Base-by-base conservation (phyloP, 768 basidiomycete genomes). In the Lentinula boryana region DNA sequence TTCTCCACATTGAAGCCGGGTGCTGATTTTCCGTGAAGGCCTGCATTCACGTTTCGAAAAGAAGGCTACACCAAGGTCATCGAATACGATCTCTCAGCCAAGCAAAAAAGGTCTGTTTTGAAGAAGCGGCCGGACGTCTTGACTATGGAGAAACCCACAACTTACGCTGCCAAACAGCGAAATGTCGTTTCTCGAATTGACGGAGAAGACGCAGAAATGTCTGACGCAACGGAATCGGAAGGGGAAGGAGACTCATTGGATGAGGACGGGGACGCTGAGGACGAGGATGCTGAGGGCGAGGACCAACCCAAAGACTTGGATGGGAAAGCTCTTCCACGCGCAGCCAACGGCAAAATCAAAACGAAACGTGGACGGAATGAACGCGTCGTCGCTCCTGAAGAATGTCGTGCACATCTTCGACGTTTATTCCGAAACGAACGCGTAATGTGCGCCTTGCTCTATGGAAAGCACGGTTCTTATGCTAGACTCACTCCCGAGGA, bases 41-140 rank as follows among this genome's bases (percentile, higher is more conserved):
- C 81, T 65, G 86, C 83, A 2, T 95, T 92, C 70, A 93, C 94
- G 0, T 93, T 91, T 74, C 88, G 95, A 57, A 98, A 93, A 72
- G 97, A 99, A 69, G 93, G 92, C 0, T 81, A 91, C 72, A 93
- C 90, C 55, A 98, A 98, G 75, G 82, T 99, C 59, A 88, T 98
- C 69, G 95, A 98, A 75, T 92, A 93, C 68, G 95, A 95, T 66
- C 80, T 98, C 35, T 79, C 91, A 5, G 55, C 71, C 2, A 96
- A 94, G 72, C 87, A 93, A 70, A 94, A 91, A 72, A 79, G 71
- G 5, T 79, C 83, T 16, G 57, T 82, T 9, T 76, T 80, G 12
- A 70, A 87, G 59, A 84, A 77, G 65, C 84, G 92, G n/a, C 91
- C 88, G 13, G 81, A 95, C 70, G 90, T 97, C 15, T 78, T 96